Percentiles rank a stretch among this genome's conserved stretches.
phyloP scores from a whole-genome alignment of 148 eudicot species.

The Salicornia ramosissima region DNA sequence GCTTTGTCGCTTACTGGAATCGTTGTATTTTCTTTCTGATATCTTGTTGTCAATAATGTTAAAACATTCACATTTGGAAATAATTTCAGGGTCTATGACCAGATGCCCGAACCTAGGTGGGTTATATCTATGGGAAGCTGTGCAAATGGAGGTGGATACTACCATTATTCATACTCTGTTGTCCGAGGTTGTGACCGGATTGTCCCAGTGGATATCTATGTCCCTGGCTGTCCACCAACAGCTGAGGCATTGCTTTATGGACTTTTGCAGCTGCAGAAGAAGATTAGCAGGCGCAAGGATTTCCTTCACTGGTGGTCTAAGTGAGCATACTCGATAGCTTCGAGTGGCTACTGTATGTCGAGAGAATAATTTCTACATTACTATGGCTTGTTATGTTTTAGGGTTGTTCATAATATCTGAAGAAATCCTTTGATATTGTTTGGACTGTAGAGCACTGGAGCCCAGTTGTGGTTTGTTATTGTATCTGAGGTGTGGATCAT shows the following conservation, averaged over 20 bases:
- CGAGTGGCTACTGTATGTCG: constrained; percentile 10
- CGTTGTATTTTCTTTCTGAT: no score
- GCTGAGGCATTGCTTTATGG: constrained; percentile 92
- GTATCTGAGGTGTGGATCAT: constrained; percentile 9
- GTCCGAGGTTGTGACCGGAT: constrained; percentile 91
- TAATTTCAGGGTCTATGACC: constrained; percentile 94
- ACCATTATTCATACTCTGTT: constrained; percentile 94
- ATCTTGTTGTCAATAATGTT: no score
- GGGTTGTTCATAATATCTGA: constrained; percentile 16
- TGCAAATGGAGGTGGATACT: constrained; percentile 98
- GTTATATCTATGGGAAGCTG: constrained; percentile 99
- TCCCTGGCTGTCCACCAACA: constrained; percentile 93
- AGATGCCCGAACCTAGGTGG: constrained; percentile 99
- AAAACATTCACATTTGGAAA: no score
- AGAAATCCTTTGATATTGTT: constrained; percentile 12
- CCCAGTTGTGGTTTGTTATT: constrained; percentile 13
- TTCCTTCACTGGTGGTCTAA: constrained; percentile 94
- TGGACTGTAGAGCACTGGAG: neutral
- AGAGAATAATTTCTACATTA: constrained; percentile 15
- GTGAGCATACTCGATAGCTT: no score
- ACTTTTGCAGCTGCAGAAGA: constrained; percentile 89
- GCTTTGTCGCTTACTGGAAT: no score
- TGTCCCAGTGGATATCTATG: constrained; percentile 90
- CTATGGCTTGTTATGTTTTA: constrained; percentile 6
- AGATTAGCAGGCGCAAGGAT: constrained; percentile 95